A percentile compares a stretch with the other conserved stretches of the same genome.
Conservation (phyloP, 2,329 filamentous ascomycete species). For the Didymellaceae sp. region DNA sequence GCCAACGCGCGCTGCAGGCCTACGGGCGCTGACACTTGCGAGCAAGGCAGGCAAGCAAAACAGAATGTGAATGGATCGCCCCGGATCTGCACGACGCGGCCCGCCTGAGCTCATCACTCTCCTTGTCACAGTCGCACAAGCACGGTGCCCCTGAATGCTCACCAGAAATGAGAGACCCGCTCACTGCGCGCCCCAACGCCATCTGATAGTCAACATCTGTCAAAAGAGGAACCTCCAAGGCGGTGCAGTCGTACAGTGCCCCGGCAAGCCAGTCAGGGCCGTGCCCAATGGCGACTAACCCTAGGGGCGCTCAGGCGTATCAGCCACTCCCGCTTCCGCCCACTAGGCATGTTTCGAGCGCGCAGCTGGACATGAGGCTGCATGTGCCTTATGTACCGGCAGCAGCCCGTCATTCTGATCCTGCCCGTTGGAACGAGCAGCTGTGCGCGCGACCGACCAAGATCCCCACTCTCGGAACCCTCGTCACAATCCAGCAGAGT, state of each 20-base stretch:
- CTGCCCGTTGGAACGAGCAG: slow-evolving; percentile 7
- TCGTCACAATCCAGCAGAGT: slow-evolving; percentile 21
- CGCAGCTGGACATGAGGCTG: slow-evolving; percentile 34
- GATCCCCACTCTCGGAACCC: neutral
- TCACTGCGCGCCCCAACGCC: slow-evolving; percentile 1
- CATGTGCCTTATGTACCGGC: slow-evolving; percentile 32
- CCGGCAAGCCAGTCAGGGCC: slow-evolving; percentile 23
- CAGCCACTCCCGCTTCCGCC: slow-evolving; percentile 42
- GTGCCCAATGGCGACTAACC: slow-evolving; percentile 17
- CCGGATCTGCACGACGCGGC: slow-evolving; percentile 5
- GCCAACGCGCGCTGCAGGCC: no score
- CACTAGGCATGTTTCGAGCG: slow-evolving; percentile 6
- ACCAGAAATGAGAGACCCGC: neutral
- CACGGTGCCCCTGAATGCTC: slow-evolving; percentile 1
- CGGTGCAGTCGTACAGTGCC: slow-evolving; percentile 12
- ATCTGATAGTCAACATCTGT: no score
- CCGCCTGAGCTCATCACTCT: slow-evolving; percentile 10
- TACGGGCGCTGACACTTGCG: no score
- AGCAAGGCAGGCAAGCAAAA: no score
- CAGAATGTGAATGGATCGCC: no score
- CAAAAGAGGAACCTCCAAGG: no score
- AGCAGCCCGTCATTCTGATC: slow-evolving; percentile 25
- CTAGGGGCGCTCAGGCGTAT: slow-evolving; percentile 3
- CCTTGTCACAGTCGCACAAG: slow-evolving; percentile 6
- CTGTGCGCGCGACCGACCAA: slow-evolving; percentile 21